Conservation (phyloP, 495 filamentous ascomycete species). For the Neurospora sp. region DNA sequence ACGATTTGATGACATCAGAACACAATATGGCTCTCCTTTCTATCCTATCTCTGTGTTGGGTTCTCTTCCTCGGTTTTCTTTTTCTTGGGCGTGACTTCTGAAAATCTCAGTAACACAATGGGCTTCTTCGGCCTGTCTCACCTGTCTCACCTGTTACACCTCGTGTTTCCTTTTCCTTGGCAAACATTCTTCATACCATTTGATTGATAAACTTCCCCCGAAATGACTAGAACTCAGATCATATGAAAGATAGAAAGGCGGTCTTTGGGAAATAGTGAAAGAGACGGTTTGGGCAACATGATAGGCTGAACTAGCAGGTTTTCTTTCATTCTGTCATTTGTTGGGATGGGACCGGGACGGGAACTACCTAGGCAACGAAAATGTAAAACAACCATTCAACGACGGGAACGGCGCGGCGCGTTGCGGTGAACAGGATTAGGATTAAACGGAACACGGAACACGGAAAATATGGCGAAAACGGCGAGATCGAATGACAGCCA, state of each 20-base stretch:
- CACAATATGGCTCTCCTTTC: constrained; percentile 8
- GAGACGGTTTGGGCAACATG: not conserved
- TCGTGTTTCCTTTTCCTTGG: not conserved
- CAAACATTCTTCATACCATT: not conserved
- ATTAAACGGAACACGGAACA: not conserved
- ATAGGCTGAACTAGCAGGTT: not conserved
- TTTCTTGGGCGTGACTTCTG: not conserved
- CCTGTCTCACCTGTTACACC: not conserved
- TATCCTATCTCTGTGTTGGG: constrained; percentile 10
- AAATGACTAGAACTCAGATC: not conserved
- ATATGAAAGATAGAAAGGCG: not conserved
- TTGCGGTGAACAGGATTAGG: not conserved
- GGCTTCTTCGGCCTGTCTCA: not conserved
- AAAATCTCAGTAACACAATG: not conserved
- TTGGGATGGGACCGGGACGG: not conserved
- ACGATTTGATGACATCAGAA: not conserved
- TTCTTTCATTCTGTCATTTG: not conserved
- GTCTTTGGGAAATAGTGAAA: no score
- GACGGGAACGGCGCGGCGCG: not conserved
- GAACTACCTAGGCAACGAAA: not conserved
- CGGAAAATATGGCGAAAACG: not conserved
- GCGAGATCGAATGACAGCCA: not conserved
- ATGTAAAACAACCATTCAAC: not conserved
- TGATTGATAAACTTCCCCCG: not conserved
- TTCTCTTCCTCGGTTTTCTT: constrained; percentile 2